Evolutionary conservation across 2,329 filamentous ascomycete genomes (phyloP), one percentile per base, ranked within the genome.

Genomic region (Arthrobotrys iridis): DNA sequence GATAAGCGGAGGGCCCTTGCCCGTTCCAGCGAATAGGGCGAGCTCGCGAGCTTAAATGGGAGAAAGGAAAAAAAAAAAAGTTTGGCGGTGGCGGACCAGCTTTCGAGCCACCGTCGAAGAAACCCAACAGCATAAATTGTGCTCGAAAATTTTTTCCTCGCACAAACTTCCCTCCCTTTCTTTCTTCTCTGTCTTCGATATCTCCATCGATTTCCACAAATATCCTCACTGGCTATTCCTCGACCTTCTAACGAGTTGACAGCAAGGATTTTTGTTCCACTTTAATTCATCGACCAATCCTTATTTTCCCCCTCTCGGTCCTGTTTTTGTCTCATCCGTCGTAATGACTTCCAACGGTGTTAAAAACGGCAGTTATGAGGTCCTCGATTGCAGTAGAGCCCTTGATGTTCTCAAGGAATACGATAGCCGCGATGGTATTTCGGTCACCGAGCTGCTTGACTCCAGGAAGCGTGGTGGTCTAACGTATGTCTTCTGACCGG

Each of bases 381-480:
- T 86, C 79, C 83, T 85, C 79, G 84, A 89, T 83, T 85, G 90
- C 81, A 85, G 86, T 82, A 90, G 86, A 82, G 94, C 94, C 77
- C 84, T 93, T 77, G 90, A 95, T 81, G 84, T 93, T 79, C 88
- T 98, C 82, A 87, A 91, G 83, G 88, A 94, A 81, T 97, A 97
- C 83, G 82, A 89, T 78, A 86, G 87, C 82, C 87, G 85, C 80
- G 95, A 99, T 88, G 95, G 95, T 74, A 90, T 99, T 80, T 89
- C 93, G 82, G 88, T 96, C 81, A 86, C 93, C 81, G 90, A 93
- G 78, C 87, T 99, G 80, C 89, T 98, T 83, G 91, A 99, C 85
- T 93, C 94, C 79, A 91, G 91, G 85, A 91, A 90, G 84, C 92
- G 93, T 81, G 95, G 95, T 77, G 95, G 95, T 81, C 87, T 99